phyloP scores from a whole-genome alignment of 495 filamentous ascomycete genomes.

The Xylona heveae region DNA sequence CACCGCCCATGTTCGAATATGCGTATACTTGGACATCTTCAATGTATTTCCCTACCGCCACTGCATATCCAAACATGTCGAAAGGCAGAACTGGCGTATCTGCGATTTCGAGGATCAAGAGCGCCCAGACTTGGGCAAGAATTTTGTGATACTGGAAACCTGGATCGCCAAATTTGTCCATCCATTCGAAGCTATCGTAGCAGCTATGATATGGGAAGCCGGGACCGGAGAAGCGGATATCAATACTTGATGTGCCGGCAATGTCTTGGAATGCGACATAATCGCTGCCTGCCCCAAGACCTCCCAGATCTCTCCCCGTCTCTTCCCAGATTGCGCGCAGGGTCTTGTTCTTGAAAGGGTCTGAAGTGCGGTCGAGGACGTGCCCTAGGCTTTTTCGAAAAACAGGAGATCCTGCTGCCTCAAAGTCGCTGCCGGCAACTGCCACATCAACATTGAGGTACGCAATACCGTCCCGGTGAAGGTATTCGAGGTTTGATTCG shows the following conservation, averaged over 20 bases:
- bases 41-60: conserved; percentile 18
- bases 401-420: conserved; percentile 56
- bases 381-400: conserved; percentile 49
- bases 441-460: conserved; percentile 90
- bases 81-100: conserved; percentile 68
- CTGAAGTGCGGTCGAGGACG: conserved; percentile 47
- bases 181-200: conserved; percentile 80
- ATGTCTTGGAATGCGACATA: conserved; percentile 86
- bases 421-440: conserved; percentile 51
- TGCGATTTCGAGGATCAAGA: conserved; percentile 69
- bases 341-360: conserved; percentile 51
- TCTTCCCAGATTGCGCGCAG: conserved; percentile 57
- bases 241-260: conserved; percentile 75
- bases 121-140: conserved; percentile 55
- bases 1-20: conserved; percentile 26
- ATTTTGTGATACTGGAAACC: conserved; percentile 63
- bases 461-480: conserved; percentile 43
- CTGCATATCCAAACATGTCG: conserved; percentile 20
- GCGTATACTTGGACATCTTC: conserved; percentile 45
- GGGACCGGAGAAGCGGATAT: conserved; percentile 49
- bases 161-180: conserved; percentile 57
- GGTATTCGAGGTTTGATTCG: conserved; percentile 37
- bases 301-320: conserved; percentile 32
- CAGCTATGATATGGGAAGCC: conserved; percentile 59
- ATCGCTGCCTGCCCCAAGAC: conserved; percentile 65